These are phyloP conservation scores for Cyclocybe cylindracea DNA, from an alignment of 768 basidiomycete genomes.

Conservation along the genomic window DNA sequence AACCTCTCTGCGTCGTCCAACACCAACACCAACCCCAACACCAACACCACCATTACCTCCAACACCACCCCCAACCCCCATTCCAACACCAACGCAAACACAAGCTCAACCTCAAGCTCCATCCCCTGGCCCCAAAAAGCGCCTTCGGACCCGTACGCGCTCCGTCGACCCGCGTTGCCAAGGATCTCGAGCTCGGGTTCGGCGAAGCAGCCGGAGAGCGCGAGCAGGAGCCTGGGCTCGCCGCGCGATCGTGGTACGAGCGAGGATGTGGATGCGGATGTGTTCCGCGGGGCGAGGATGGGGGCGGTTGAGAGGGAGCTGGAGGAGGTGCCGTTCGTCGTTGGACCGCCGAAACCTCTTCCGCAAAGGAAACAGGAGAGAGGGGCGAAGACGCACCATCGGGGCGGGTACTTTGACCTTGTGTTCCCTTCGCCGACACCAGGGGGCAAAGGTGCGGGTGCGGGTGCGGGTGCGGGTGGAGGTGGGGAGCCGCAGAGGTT, in stretches of 20 bases:
- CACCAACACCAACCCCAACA: too few relatives aligned
- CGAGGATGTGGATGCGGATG: conserved; percentile 23
- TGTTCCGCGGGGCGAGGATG: not conserved
- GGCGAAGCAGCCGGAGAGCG: not conserved
- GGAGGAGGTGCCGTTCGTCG: conserved; percentile 29
- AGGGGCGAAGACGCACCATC: conserved; percentile 47
- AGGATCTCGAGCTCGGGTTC: not conserved
- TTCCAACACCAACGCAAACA: too few relatives aligned
- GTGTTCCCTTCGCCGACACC: conserved; percentile 20
- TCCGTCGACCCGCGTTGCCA: conserved; percentile 6
- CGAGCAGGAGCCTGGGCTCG: conserved; percentile 49
- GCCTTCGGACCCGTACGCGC: conserved; percentile 14
- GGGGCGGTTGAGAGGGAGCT: conserved; percentile 7
- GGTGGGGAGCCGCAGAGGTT: conserved; percentile 33
- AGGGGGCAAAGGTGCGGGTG: too few relatives aligned
- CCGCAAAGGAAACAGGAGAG: not conserved
- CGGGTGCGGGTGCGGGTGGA: too few relatives aligned
- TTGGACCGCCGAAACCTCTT: conserved; percentile 17
- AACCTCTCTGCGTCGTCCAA: conserved; percentile 19
- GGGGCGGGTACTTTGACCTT: conserved; percentile 57
- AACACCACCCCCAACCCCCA: conserved; percentile 11
- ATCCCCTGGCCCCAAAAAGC: conserved; percentile 40
- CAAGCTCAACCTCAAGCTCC: conserved; percentile 21
- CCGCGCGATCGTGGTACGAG: conserved; percentile 43
- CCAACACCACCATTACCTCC: too few relatives aligned